phyloP scores from a whole-genome alignment of 140 eudicot genomes.

The Anethum foeniculum region DNA sequence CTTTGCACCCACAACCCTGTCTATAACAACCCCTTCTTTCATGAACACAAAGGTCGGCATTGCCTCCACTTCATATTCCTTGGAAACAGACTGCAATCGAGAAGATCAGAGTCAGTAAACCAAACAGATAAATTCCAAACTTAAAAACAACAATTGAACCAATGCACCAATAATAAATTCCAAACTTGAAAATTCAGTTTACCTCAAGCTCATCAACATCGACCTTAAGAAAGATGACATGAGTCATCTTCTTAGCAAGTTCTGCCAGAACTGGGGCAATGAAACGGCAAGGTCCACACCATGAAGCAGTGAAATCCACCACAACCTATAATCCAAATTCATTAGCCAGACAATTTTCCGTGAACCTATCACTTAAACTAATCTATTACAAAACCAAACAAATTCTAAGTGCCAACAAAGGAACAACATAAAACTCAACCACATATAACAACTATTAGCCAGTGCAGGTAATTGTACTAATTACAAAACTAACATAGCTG shows the following conservation, averaged over 20 bases:
- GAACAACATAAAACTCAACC: neutral
- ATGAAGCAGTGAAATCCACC: conserved; percentile 87
- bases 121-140: neutral
- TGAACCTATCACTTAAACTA: neutral
- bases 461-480: neutral
- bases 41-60: conserved; percentile 83
- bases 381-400: neutral
- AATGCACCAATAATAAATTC: neutral
- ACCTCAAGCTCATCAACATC: conserved; percentile 88
- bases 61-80: conserved; percentile 51
- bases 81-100: conserved; percentile 45
- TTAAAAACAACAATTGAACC: neutral
- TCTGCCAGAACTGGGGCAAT: conserved; percentile 86
- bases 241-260: conserved; percentile 48
- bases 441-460: neutral
- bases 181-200: neutral
- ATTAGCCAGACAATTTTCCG: neutral
- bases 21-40: conserved; percentile 48
- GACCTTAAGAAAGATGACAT: conserved; percentile 70
- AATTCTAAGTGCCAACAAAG: neutral
- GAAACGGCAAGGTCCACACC: conserved; percentile 98
- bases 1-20: conserved; percentile 69
- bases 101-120: neutral
- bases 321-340: conserved; percentile 45
- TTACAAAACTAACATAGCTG: neutral